These are phyloP conservation scores for Ceratocystis albifundus DNA, from an alignment of 2,329 filamentous ascomycete species.

Conservation along the genomic window DNA sequence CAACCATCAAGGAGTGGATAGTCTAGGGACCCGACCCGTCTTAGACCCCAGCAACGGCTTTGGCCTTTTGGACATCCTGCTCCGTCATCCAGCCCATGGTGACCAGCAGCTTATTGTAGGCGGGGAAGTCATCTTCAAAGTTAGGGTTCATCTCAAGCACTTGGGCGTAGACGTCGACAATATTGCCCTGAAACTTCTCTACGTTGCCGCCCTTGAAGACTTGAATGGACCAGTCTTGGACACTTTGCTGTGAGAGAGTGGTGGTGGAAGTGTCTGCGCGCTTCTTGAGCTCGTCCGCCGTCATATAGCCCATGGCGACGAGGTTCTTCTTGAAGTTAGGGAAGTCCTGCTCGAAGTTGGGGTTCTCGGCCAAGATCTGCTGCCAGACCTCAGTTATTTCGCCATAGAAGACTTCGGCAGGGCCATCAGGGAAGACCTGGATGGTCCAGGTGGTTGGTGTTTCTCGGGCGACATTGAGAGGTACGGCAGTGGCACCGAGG, in stretches of 20 bases:
- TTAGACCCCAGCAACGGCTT: constrained; percentile 3
- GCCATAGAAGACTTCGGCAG: constrained; percentile 14
- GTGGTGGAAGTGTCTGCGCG: not conserved
- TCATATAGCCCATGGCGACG: constrained; percentile 15
- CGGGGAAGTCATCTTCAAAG: constrained; percentile 20
- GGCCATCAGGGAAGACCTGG: constrained; percentile 13
- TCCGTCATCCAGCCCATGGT: constrained; percentile 19
- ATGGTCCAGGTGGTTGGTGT: constrained; percentile 17
- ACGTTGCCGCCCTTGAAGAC: not conserved
- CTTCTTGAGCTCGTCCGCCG: not conserved
- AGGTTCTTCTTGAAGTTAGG: constrained; percentile 21
- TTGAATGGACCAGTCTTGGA: constrained; percentile 14
- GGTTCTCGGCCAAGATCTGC: constrained; percentile 15
- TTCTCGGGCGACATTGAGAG: not conserved
- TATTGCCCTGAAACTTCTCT: constrained; percentile 12
- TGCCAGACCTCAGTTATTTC: constrained; percentile 15
- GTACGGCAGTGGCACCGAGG: constrained; percentile 18
- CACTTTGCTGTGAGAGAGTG: not conserved
- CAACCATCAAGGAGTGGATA: not conserved
- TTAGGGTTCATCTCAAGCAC: constrained; percentile 16
- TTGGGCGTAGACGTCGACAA: constrained; percentile 9
- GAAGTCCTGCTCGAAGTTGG: constrained; percentile 19
- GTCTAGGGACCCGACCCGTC: not conserved
- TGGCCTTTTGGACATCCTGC: not conserved
- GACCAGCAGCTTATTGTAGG: constrained; percentile 19